Base-by-base conservation (phyloP, 2,329 filamentous ascomycete species). In the Canariomyces notabilis region DNA sequence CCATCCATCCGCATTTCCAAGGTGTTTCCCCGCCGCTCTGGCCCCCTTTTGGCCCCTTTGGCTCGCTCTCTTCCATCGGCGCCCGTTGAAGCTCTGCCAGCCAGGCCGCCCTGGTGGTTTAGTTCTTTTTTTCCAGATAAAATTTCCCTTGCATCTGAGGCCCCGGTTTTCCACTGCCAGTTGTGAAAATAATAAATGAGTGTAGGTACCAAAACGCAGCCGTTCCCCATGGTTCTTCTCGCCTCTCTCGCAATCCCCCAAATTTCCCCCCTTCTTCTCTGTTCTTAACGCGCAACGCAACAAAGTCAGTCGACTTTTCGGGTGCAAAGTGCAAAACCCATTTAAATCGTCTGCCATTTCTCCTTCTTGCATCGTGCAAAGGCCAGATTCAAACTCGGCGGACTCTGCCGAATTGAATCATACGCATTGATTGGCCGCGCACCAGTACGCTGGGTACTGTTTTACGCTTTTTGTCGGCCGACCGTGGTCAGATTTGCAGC, bases 181-280 rank as follows among this genome's bases (percentile, higher is more conserved):
- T 65, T 63, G 66, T 66, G 67, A 66, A n/a, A 67, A 65, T 52
- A 64, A 62, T 67, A 66, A 69, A 67, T n/a, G n/a, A n/a, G n/a
- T n/a, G n/a, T n/a, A n/a, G n/a, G 58, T 63, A 61, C 62, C 67
- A 70, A 74, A 72, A 67, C 65, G 69, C 70, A 73, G 68, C 68
- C 70, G 74, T 76, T 72, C 70, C 72, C 70, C 67, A 62, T 58
- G 23, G 43, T 36, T 50, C 37, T 18, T 51, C 40, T 45, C 58
- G 9, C 26, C 54, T 61, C 64, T 66, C n/a, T 61, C 54, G 61
- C 64, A 66, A n/a, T n/a, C 64, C 63, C 61, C 58, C 57, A 58
- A 55, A 60, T 61, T 64, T 59, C 54, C 58, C 59, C 53, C 46
- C 52, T 55, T 59, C 53, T 57, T 58, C 57, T 55, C 60, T 60